phyloP scores from a whole-genome alignment of 2,329 filamentous ascomycete species.

The Karstenula rhodostoma region DNA sequence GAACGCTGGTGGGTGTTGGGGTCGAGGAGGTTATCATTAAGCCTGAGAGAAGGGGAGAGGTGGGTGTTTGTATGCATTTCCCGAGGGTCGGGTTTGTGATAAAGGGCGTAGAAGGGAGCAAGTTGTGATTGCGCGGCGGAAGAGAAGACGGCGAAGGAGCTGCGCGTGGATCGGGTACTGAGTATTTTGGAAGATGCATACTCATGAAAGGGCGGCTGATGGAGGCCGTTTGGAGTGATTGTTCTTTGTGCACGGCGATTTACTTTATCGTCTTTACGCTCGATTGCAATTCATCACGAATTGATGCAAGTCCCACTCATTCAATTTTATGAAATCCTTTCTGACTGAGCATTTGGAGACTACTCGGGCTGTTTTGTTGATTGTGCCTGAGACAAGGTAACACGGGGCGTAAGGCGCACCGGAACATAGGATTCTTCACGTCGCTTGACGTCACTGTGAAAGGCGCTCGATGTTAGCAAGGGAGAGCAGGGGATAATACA shows the following conservation, averaged over 20 bases:
- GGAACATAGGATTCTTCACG: not conserved
- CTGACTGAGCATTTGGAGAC: too few species aligned
- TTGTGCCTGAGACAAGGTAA: not conserved
- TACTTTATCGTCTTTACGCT: too few species aligned
- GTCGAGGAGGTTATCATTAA: slow-evolving; percentile 53
- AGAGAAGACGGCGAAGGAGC: too few species aligned
- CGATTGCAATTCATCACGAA: too few species aligned
- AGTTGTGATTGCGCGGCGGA: not conserved
- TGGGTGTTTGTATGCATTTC: slow-evolving; percentile 51
- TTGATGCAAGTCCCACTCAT: too few species aligned
- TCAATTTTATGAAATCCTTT: too few species aligned
- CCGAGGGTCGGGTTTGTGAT: slow-evolving; percentile 52
- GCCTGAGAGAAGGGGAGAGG: slow-evolving; percentile 38
- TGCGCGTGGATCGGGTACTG: too few species aligned
- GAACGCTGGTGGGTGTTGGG: slow-evolving; percentile 46
- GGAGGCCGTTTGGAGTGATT: too few species aligned
- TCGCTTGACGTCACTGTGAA: not conserved
- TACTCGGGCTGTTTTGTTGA: not conserved
- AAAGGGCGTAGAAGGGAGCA: slow-evolving; percentile 23
- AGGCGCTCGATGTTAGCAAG: not conserved
- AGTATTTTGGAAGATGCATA: too few species aligned
- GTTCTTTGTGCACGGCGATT: too few species aligned
- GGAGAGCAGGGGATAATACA: not conserved
- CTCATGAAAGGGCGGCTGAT: too few species aligned
- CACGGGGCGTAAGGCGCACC: not conserved